Evolutionary conservation across 169 alveolate species (phyloP), one percentile per base, ranked within the genome.

Genomic region (Prorocentrum cordatum): DNA sequence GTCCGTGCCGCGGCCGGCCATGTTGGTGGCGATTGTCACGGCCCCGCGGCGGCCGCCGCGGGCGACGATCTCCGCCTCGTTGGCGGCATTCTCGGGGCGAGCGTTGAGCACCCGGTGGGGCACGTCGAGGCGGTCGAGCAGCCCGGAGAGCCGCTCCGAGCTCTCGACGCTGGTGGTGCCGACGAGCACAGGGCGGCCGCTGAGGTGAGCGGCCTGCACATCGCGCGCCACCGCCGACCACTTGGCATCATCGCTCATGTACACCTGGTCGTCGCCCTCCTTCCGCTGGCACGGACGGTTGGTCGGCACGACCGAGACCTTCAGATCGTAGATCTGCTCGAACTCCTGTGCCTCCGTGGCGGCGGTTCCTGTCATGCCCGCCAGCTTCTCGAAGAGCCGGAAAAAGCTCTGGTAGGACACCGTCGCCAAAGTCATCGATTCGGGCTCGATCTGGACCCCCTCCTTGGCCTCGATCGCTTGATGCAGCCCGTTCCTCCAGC

Each of bases 91-190:
- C 68, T 80, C 90, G 10, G 90, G 90, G 68, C 62, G 61, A 68
- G 90, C 90, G 10, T 80, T 80, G 29, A 80, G 80, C 36, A 80
- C 80, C 66, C 62, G 29, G 79, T 39, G 26, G 10, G 77, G 54
- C 1, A 79, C 32, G 16, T 59, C 79, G 7, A n/a, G 61, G 3
- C 26, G 39, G 18, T 47, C 35, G n/a, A n/a, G 47, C 24, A 16
- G 58, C 26, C 45, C 39, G 1, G 87, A 36, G 20, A 77, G 75
- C 24, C 33, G 27, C 90, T 62, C 79, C 4, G 90, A 80, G 27
- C 29, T 80, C 39, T 80, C 90, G 20, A 80, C 71, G 90, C 90
- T 80, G 14, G 90, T 80, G 35, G 90, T 80, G 26, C 90, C 90
- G 5, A 80, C 79, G 33, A 80, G 54, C 67, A 80, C 90, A 7